Percentiles rank a stretch among this genome's conserved stretches.
Evolutionary conservation across 208 protist species (phyloP).

Genomic region (Trypanosoma avium): DNA sequence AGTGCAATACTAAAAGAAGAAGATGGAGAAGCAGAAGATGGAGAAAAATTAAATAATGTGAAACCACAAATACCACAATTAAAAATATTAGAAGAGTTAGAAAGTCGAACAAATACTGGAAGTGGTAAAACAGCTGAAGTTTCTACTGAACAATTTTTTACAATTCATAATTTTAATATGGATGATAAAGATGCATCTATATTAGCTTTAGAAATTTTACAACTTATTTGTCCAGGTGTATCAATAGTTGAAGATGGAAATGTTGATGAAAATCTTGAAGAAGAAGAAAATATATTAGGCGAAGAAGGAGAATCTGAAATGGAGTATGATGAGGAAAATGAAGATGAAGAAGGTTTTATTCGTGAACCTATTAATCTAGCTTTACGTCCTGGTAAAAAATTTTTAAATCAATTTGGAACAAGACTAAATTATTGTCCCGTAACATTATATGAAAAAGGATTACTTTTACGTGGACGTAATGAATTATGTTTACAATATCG

Average conservation of each 20-base stretch:
- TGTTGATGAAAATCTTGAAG: slow-evolving; percentile 53
- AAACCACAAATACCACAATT: slow-evolving; percentile 16
- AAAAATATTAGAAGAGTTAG: slow-evolving; percentile 22
- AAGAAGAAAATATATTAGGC: too few relatives aligned
- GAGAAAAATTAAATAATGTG: neutral
- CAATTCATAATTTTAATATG: slow-evolving; percentile 36
- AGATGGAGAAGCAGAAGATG: neutral
- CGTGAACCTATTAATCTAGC: slow-evolving; percentile 32
- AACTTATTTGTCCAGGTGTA: slow-evolving; percentile 46
- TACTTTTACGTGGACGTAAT: slow-evolving; percentile 66
- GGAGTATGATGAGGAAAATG: slow-evolving; percentile 54
- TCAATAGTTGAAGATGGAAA: slow-evolving; percentile 47
- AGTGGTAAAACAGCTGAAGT: neutral
- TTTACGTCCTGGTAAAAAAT: slow-evolving; percentile 47
- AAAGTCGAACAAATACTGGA: slow-evolving; percentile 4
- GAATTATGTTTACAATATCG: slow-evolving; percentile 62
- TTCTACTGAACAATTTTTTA: slow-evolving; percentile 20
- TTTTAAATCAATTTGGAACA: slow-evolving; percentile 83
- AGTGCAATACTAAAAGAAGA: slow-evolving; percentile 1
- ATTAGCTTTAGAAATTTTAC: slow-evolving; percentile 49
- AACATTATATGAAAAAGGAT: slow-evolving; percentile 58
- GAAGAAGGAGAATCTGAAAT: slow-evolving; percentile 54
- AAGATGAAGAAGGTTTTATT: slow-evolving; percentile 14
- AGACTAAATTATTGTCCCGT: slow-evolving; percentile 85
- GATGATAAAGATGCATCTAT: slow-evolving; percentile 41